A percentile compares a stretch with the other conserved stretches of the same genome.
phyloP scores from a whole-genome alignment of 2,329 filamentous ascomycete genomes.

The Penicillium paneum region DNA sequence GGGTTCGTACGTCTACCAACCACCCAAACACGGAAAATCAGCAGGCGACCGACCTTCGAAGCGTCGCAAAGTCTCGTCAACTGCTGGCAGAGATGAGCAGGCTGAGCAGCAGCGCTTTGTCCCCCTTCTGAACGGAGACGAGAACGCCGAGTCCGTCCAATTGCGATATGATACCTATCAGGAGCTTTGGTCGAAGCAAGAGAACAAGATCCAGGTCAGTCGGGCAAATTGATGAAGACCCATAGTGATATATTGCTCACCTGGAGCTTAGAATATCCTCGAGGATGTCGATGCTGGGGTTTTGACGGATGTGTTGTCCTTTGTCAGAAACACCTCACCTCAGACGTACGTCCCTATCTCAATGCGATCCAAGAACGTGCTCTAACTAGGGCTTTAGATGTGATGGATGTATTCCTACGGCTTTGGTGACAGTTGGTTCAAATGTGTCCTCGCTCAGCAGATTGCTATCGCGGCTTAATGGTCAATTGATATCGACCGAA shows the following conservation, averaged over 20 bases:
- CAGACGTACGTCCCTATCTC: conserved; percentile 31
- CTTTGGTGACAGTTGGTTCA: conserved; percentile 43
- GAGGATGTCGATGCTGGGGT: conserved; percentile 41
- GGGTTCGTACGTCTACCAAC: conserved; percentile 63
- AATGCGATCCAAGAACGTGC: background rate
- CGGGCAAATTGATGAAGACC: background rate
- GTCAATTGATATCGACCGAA: conserved; percentile 29
- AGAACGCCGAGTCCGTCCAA: conserved; percentile 31
- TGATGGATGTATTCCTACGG: conserved; percentile 41
- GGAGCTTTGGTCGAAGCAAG: conserved; percentile 39
- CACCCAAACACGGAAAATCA: conserved; percentile 42
- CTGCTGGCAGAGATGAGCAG: conserved; percentile 16
- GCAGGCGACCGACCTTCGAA: conserved; percentile 52
- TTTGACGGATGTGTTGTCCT: conserved; percentile 37
- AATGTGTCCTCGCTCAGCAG: conserved; percentile 43
- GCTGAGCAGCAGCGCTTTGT: conserved; percentile 31
- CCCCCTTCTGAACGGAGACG: conserved; percentile 40
- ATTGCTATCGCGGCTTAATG: conserved; percentile 38
- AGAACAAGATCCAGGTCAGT: conserved; percentile 40
- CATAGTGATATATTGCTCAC: conserved; percentile 8
- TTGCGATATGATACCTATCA: conserved; percentile 39
- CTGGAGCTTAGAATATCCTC: conserved; percentile 30
- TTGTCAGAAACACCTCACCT: conserved; percentile 36
- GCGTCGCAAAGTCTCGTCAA: conserved; percentile 53
- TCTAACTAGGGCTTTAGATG: conserved; percentile 29